Conservation (phyloP, 805 yeast genomes). For the Peterozyma toletana region DNA sequence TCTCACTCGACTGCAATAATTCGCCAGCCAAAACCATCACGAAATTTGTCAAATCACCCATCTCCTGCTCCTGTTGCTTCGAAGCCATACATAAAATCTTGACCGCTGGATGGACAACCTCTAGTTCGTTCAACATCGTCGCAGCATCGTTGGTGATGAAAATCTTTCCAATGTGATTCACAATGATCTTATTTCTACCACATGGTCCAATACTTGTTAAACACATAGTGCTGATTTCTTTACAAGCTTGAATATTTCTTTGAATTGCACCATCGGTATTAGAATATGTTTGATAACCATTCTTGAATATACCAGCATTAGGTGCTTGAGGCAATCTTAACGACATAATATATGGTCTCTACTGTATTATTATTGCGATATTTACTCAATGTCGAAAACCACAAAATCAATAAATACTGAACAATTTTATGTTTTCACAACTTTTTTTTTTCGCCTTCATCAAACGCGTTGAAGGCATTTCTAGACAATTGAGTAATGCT, state of each 20-base stretch:
- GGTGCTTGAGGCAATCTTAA: slow-evolving; percentile 90
- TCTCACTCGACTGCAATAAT: slow-evolving; percentile 78
- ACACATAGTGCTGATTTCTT: slow-evolving; percentile 88
- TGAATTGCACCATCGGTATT: slow-evolving; percentile 92
- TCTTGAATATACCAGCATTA: slow-evolving; percentile 88
- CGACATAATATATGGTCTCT: slow-evolving; percentile 47
- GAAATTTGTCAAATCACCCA: slow-evolving; percentile 94
- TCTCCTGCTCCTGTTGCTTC: slow-evolving; percentile 92
- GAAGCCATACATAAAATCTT: slow-evolving; percentile 94
- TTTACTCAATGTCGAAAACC: too few species aligned
- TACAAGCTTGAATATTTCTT: slow-evolving; percentile 88
- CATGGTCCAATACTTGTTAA: slow-evolving; percentile 96
- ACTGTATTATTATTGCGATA: too few species aligned
- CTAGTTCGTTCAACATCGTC: slow-evolving; percentile 88
- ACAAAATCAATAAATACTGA: too few species aligned
- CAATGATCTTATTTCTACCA: slow-evolving; percentile 94
- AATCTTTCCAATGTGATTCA: slow-evolving; percentile 77
- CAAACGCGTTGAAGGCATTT: too few species aligned
- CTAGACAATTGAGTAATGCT: too few species aligned
- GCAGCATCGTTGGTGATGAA: slow-evolving; percentile 97
- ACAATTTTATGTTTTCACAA: too few species aligned
- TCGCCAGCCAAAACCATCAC: slow-evolving; percentile 93
- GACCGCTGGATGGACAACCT: slow-evolving; percentile 95
- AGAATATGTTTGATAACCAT: slow-evolving; percentile 82
- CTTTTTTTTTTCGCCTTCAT: too few species aligned